Conservation (phyloP, 2,329 filamentous ascomycete genomes). For the Xylogone sp. region DNA sequence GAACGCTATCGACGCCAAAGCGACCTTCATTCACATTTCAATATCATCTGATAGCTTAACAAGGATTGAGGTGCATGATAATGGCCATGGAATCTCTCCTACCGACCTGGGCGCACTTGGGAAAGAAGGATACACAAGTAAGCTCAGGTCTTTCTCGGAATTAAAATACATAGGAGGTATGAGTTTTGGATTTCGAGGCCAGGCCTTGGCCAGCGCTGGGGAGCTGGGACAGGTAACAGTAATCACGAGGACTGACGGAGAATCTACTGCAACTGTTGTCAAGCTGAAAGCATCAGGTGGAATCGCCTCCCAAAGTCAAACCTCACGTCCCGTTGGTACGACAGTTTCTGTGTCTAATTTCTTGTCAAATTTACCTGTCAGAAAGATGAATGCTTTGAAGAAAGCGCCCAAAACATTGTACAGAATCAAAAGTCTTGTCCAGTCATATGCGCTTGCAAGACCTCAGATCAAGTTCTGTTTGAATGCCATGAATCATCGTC, state of each 20-base stretch:
- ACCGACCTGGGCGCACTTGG: conserved; percentile 61
- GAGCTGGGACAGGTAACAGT: conserved; percentile 56
- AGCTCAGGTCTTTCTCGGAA: conserved; percentile 62
- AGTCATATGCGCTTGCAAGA: conserved; percentile 63
- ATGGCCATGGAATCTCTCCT: conserved; percentile 65
- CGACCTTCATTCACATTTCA: conserved; percentile 61
- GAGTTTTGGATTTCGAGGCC: conserved; percentile 72
- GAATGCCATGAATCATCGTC: conserved; percentile 49
- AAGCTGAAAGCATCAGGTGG: conserved; percentile 37
- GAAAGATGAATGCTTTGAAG: conserved; percentile 54
- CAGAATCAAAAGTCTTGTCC: conserved; percentile 56
- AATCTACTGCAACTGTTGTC: conserved; percentile 53
- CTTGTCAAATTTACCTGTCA: conserved; percentile 59
- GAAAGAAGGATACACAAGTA: conserved; percentile 70
- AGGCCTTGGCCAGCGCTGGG: conserved; percentile 65
- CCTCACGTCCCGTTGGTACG: conserved; percentile 62
- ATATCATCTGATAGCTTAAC: conserved; percentile 65
- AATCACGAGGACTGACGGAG: conserved; percentile 59
- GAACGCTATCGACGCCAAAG: conserved; percentile 70
- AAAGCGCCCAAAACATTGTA: conserved; percentile 52
- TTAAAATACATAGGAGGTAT: conserved; percentile 50
- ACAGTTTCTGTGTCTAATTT: conserved; percentile 59
- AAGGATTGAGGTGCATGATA: conserved; percentile 66
- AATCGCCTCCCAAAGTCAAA: conserved; percentile 31
- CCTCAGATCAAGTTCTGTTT: conserved; percentile 59